phyloP scores from a whole-genome alignment of 495 filamentous ascomycete genomes.

The Mytilinidion resinicola region DNA sequence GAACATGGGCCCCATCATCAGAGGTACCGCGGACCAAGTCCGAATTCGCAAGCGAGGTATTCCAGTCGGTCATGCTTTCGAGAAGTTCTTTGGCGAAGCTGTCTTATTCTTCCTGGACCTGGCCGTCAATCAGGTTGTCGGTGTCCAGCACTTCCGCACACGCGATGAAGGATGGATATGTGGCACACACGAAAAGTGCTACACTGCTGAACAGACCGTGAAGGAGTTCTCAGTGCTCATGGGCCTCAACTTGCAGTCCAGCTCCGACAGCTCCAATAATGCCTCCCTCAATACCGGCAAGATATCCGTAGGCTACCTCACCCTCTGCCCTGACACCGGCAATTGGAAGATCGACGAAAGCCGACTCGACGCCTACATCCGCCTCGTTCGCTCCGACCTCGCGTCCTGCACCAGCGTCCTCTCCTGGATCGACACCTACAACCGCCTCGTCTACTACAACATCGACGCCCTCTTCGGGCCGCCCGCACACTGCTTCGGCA shows the following conservation, averaged over 20 bases:
- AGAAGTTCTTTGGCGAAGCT: constrained; percentile 15
- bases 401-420: constrained; percentile 10
- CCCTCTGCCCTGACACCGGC: not conserved
- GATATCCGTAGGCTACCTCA: constrained; percentile 9
- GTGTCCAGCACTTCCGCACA: constrained; percentile 12
- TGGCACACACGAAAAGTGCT: constrained; percentile 8
- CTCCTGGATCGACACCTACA: constrained; percentile 21
- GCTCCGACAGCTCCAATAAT: not conserved
- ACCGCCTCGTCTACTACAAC: constrained; percentile 9
- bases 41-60: constrained; percentile 10
- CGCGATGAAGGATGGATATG: constrained; percentile 15
- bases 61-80: constrained; percentile 11
- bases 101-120: constrained; percentile 23
- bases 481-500: constrained; percentile 19
- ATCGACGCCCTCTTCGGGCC: constrained; percentile 13
- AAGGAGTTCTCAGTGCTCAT: not conserved
- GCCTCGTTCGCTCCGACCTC: constrained; percentile 13
- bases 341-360: constrained; percentile 11
- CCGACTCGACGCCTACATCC: constrained; percentile 11
- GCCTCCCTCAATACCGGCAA: not conserved
- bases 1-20: constrained; percentile 17
- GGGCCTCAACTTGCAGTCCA: not conserved
- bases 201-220: not conserved
- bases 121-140: constrained; percentile 12
- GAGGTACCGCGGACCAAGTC: constrained; percentile 11